These are phyloP conservation scores for Ogataea pini DNA, from an alignment of 805 yeast genomes.

Conservation along the genomic window DNA sequence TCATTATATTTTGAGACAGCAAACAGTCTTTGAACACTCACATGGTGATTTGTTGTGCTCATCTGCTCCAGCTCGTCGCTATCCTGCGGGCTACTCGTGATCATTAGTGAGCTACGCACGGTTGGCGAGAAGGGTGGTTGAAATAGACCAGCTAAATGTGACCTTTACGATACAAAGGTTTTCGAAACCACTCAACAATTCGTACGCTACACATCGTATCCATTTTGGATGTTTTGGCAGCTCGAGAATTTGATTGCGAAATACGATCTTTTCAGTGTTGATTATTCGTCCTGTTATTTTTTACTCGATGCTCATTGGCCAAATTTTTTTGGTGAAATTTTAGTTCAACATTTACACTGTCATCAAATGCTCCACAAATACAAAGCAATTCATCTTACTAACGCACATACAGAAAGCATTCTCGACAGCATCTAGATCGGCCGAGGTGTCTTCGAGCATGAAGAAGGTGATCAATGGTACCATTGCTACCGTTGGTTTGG, in stretches of 20 bases:
- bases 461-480: slow-evolving; percentile 61
- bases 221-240: background rate
- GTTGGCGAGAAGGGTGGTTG: too few relatives aligned
- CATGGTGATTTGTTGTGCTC: too few relatives aligned
- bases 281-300: slow-evolving; percentile 25
- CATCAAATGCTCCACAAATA: slow-evolving; percentile 7
- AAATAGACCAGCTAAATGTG: too few relatives aligned
- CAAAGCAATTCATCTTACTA: slow-evolving; percentile 1
- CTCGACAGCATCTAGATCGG: slow-evolving; percentile 34
- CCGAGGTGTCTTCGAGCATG: slow-evolving; percentile 36
- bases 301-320: slow-evolving; percentile 33
- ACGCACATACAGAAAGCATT: slow-evolving; percentile 33
- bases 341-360: slow-evolving; percentile 16
- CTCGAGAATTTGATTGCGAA: too few relatives aligned
- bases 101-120: too few relatives aligned
- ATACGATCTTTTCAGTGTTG: slow-evolving; percentile 1
- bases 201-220: background rate
- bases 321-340: slow-evolving; percentile 7
- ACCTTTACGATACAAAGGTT: too few relatives aligned
- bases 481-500: slow-evolving; percentile 73
- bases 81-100: too few relatives aligned
- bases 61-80: too few relatives aligned
- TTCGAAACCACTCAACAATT: too few relatives aligned
- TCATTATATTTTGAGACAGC: too few relatives aligned
- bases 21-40: too few relatives aligned